A percentile compares a stretch with the other conserved stretches of the same genome.
phyloP scores from a whole-genome alignment of 1,284 basidiomycete species.

The Cryptococcus sp. region DNA sequence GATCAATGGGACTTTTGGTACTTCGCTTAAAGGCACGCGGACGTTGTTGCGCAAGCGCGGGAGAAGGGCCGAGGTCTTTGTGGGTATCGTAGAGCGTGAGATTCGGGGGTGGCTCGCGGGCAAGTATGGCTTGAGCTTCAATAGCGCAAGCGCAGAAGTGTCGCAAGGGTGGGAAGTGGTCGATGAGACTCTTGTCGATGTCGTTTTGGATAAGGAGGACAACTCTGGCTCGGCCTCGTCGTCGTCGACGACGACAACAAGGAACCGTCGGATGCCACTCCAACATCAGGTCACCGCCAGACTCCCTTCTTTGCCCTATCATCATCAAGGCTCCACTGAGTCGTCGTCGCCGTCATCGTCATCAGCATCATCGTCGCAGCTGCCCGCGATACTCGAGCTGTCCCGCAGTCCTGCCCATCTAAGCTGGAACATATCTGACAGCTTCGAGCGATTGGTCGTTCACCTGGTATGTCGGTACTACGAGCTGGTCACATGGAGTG shows the following conservation, averaged over 20 bases:
- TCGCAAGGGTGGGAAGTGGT: slow-evolving; percentile 34
- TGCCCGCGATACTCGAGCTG: slow-evolving; percentile 45
- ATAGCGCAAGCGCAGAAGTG: slow-evolving; percentile 4
- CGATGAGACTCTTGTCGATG: slow-evolving; percentile 33
- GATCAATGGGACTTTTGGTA: slow-evolving; percentile 45
- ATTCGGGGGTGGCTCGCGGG: slow-evolving; percentile 46
- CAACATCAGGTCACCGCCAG: slow-evolving; percentile 27
- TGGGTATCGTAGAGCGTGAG: slow-evolving; percentile 36
- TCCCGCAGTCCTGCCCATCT: slow-evolving; percentile 48
- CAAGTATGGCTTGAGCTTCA: slow-evolving; percentile 15
- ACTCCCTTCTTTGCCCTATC: too few species aligned
- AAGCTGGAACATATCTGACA: slow-evolving; percentile 45
- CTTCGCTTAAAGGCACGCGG: slow-evolving; percentile 50
- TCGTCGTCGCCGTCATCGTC: slow-evolving; percentile 29
- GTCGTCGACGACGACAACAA: slow-evolving; percentile 1
- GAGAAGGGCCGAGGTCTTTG: slow-evolving; percentile 42
- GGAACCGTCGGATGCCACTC: slow-evolving; percentile 28
- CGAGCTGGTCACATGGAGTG: slow-evolving; percentile 51
- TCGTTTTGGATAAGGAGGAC: not conserved
- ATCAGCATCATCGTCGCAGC: not conserved
- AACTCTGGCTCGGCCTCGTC: not conserved
- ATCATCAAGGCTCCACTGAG: too few species aligned
- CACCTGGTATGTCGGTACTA: slow-evolving; percentile 52
- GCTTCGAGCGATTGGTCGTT: slow-evolving; percentile 50
- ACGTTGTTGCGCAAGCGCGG: slow-evolving; percentile 41